Percentiles rank a stretch among this genome's conserved stretches.
phyloP scores from a whole-genome alignment of 768 basidiomycete genomes.

The Tulasnella sp. region DNA sequence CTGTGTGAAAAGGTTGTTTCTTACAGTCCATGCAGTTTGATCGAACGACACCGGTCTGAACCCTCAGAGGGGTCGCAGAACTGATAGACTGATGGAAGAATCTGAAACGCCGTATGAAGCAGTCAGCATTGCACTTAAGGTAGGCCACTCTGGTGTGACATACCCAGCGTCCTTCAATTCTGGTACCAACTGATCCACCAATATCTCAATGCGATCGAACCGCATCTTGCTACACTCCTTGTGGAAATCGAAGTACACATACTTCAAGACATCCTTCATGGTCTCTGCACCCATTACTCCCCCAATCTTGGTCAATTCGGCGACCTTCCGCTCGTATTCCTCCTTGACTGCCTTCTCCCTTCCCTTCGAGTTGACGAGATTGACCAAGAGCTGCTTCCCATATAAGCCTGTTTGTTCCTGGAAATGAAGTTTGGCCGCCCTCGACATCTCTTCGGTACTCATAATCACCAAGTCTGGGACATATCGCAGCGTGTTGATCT shows the following conservation, averaged over 20 bases:
- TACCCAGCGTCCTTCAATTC: conserved; percentile 65
- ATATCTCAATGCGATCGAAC: conserved; percentile 82
- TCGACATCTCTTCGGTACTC: conserved; percentile 81
- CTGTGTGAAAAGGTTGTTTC: not conserved
- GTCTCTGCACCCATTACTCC: conserved; percentile 41
- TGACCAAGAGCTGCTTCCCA: conserved; percentile 73
- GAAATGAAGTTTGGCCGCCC: conserved; percentile 66
- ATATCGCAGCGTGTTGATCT: conserved; percentile 90
- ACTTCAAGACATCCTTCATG: conserved; percentile 52
- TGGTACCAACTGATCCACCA: conserved; percentile 68
- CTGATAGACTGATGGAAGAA: conserved; percentile 66
- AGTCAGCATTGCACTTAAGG: not conserved
- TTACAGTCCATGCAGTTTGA: conserved; percentile 91
- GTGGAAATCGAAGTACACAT: conserved; percentile 97
- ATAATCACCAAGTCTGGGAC: conserved; percentile 95
- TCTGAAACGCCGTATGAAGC: conserved; percentile 34
- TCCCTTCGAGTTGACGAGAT: conserved; percentile 89
- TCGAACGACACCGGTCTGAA: conserved; percentile 72
- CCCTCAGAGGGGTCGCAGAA: conserved; percentile 40
- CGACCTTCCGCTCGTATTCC: conserved; percentile 74
- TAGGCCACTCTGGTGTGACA: conserved; percentile 24
- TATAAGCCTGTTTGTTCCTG: conserved; percentile 64
- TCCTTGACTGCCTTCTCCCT: conserved; percentile 92
- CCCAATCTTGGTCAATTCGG: conserved; percentile 33
- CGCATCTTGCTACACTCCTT: conserved; percentile 90